Base-by-base conservation (phyloP, 2,329 filamentous ascomycete species). In the Didymosphaeria variabile region DNA sequence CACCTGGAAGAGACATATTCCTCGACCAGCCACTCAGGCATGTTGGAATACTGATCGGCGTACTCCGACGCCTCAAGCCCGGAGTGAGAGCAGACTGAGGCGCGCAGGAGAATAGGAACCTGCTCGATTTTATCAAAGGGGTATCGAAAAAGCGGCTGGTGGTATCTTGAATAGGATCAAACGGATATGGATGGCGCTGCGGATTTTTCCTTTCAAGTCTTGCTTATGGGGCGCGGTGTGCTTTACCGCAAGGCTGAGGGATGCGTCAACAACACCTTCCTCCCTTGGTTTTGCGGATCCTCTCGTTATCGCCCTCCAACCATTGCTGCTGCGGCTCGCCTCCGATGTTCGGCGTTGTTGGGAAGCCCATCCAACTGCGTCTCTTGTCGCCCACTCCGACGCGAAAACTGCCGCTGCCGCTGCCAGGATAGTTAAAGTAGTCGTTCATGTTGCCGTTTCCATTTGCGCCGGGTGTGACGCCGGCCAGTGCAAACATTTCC, bases 281-380 rank as follows among this genome's bases (percentile, higher is more conserved):
- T 29, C 72, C 69, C 61, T 78, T 77, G 57, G 57, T 72, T 68
- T 77, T 72, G 47, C 69, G 65, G 1, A 64, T 65, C 53, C 71
- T 65, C 9, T 72, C 70, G 8, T 77, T 68, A 13, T 79, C 74
- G 23, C 74, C 68, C 52, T 76, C 72, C 21, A 53, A n/a, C 74
- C 73, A 76, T 44, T 77, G 72, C 50, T 74, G 67, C 44, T 70
- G 69, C 50, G 72, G 68, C 5, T 62, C 68, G 15, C 58, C 60
- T 5, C 72, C 75, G 45, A 75, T 72, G 40, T 56, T 66, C 73
- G 78, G 74, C 69, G 76, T 79, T 79, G 82, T 75, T 2, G 87
- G 84, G 63, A 90, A 84, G 0, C 87, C 87, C 52, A 91, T 77
- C 89, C 89, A 91, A 73, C 88, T 90, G 65, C 86, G 81, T 66